Evolutionary conservation across 23 red algal species (phyloP).

Genomic region (Gracilaria domingensis): DNA sequence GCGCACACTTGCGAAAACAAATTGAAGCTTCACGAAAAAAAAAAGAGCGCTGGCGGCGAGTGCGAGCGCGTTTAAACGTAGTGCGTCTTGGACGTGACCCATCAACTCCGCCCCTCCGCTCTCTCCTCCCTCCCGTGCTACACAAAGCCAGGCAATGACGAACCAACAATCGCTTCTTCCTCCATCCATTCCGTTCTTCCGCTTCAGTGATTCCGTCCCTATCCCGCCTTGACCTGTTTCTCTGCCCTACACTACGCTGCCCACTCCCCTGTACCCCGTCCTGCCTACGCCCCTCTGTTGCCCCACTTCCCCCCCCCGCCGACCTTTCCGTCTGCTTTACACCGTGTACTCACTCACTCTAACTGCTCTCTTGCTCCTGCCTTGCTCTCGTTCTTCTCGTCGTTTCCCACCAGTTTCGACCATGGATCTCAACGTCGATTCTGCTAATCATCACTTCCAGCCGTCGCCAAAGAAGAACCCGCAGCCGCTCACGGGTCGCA

Average conservation of each 20-base stretch:
- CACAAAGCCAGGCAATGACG: slow-evolving; percentile 27
- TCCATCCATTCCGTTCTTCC: slow-evolving; percentile 2
- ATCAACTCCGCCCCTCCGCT: background rate
- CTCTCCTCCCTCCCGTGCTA: background rate
- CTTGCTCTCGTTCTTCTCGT: background rate
- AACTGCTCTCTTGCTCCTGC: background rate
- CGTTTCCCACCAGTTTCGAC: background rate
- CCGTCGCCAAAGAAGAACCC: background rate
- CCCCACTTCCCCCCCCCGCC: background rate
- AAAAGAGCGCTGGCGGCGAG: background rate
- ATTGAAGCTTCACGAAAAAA: background rate
- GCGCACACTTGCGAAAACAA: background rate
- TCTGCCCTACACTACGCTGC: background rate
- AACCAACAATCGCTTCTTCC: background rate
- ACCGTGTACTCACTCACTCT: background rate
- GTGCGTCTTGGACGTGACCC: background rate
- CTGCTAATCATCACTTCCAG: background rate
- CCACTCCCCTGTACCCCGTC: background rate
- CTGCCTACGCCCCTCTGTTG: background rate
- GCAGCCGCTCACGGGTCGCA: slow-evolving; percentile 61
- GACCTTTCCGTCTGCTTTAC: background rate
- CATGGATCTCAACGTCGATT: slow-evolving; percentile 18
- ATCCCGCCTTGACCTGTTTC: background rate
- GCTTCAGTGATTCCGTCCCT: background rate
- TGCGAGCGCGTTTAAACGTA: slow-evolving; percentile 2